A percentile compares a stretch with the other conserved stretches of the same genome.
Conservation (phyloP, 306 rosid species). For the Corylus avellana region DNA sequence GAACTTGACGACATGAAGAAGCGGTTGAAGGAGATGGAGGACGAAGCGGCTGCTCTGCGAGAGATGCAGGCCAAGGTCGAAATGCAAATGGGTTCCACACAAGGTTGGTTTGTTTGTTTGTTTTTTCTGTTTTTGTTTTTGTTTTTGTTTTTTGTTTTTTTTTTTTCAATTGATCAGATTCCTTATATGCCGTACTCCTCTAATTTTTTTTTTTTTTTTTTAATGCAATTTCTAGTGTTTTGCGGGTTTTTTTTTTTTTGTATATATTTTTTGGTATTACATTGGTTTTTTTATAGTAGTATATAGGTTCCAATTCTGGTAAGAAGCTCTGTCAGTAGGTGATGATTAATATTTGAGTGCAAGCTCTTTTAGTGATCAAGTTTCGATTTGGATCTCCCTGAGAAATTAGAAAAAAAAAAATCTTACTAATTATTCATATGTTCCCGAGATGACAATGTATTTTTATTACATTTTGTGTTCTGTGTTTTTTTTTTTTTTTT, state of each 20-base stretch:
- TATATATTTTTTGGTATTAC: background rate
- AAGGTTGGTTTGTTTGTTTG: conserved; percentile 33
- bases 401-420: background rate
- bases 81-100: conserved; percentile 60
- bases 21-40: conserved; percentile 70
- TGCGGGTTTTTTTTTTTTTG: background rate
- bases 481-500: background rate
- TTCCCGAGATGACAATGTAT: background rate
- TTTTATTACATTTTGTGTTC: background rate
- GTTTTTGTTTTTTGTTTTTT: background rate
- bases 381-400: background rate
- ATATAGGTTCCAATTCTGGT: background rate
- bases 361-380: background rate
- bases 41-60: conserved; percentile 70
- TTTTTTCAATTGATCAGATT: too few species aligned
- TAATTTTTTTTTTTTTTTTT: background rate
- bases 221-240: background rate
- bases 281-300: background rate
- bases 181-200: background rate
- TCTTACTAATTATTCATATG: background rate
- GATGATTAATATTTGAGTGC: background rate
- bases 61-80: conserved; percentile 80
- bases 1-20: conserved; percentile 72
- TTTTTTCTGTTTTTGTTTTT: background rate
- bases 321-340: background rate